A percentile compares a stretch with the other conserved stretches of the same genome.
phyloP scores from a whole-genome alignment of 805 yeast genomes.

The Vanderwaltozyma verrucispora region DNA sequence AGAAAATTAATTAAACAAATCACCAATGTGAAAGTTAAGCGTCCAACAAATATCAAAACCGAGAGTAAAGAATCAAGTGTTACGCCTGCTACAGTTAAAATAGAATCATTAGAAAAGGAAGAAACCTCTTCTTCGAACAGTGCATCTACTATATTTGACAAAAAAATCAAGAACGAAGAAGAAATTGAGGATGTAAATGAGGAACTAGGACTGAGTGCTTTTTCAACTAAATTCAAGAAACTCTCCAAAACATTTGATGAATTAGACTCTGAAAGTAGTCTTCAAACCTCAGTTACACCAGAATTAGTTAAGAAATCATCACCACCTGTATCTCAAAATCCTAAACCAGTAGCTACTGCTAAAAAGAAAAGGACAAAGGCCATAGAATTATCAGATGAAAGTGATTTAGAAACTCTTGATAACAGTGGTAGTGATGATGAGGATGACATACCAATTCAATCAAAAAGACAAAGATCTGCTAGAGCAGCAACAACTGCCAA shows the following conservation, averaged over 20 bases:
- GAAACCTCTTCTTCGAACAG: background rate
- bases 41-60: slow-evolving; percentile 5
- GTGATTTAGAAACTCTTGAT: slow-evolving; percentile 10
- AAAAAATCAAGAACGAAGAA: slow-evolving; percentile 4
- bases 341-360: background rate
- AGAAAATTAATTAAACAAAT: slow-evolving; percentile 21
- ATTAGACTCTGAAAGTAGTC: slow-evolving; percentile 1
- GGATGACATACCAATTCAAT: slow-evolving; percentile 9
- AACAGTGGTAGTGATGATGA: slow-evolving; percentile 9
- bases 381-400: slow-evolving; percentile 16
- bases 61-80: slow-evolving; percentile 2
- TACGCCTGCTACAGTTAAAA: background rate
- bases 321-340: too few species aligned
- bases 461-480: slow-evolving; percentile 13
- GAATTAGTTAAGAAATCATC: background rate
- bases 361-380: slow-evolving; percentile 5
- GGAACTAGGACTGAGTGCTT: slow-evolving; percentile 15
- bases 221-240: slow-evolving; percentile 26
- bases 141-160: slow-evolving; percentile 16
- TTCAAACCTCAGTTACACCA: slow-evolving; percentile 2
- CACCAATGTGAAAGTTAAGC: slow-evolving; percentile 16
- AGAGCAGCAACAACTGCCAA: slow-evolving; percentile 11
- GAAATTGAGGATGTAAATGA: slow-evolving; percentile 6
- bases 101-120: background rate
- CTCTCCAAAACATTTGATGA: slow-evolving; percentile 23